Evolutionary conservation across 2,329 filamentous ascomycete species (phyloP), one percentile per base, ranked within the genome.

Genomic region (Aspergillus sp.): DNA sequence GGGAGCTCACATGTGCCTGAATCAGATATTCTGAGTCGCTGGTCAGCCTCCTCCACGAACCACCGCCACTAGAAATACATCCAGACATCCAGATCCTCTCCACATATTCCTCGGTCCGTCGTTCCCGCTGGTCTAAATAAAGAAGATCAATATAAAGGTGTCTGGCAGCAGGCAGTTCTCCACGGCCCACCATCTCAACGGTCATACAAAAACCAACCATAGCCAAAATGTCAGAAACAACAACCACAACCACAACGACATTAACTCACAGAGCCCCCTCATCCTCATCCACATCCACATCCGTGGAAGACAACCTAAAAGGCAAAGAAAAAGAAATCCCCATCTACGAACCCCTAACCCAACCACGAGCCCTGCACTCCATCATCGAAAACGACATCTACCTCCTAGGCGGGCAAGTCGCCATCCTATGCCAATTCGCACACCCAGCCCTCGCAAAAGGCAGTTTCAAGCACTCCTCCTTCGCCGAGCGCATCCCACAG

Each of bases 401-500:
- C 52, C 49, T 61, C 3, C 49, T 61, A 1, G 45, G 56, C 21
- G 61, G 57, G 9, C 61, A 62, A 17, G 41, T 58, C 4, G 68
- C 68, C 12, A 65, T 69, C 47, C 48, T 68, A 2, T 66, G 64
- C 56, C 68, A 70, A 53, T 67, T 70, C 35, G 66, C 67, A 1
- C 67, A 68, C 27, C 65, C 66, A 12, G 64, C 49, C 3, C 55
- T 71, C 6, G 67, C 63, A 7, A 65, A 69, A 45, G 68, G 67
- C 33, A 64, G 56, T 15, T 64, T 57, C 52, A 62, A 63, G 25
- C 68, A 70, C 46, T 68, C 63, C 33, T 63, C 62, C 49, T 71
- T 70, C 41, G 64, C 65, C 5, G 60, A 56, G 2, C 61, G 67
- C 9, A 67, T 66, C 54, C 47, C 62, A 9, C 62, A 68, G 21